A percentile compares a stretch with the other conserved stretches of the same genome.
phyloP scores from a whole-genome alignment of 495 filamentous ascomycete genomes.

The Annulohypoxylon moriforme region DNA sequence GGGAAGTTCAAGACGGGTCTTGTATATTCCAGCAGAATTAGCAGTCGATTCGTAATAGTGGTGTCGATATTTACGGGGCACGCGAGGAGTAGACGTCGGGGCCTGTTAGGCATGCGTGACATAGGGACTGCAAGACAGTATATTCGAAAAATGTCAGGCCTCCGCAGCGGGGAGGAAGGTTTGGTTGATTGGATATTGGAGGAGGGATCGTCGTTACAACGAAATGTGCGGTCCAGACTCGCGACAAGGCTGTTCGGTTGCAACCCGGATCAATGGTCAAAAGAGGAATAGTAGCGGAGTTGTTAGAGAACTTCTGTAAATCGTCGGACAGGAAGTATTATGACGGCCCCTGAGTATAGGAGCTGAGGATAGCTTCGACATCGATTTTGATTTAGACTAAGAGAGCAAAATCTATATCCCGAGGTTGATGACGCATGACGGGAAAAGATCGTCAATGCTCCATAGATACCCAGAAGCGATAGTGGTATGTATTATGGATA shows the following conservation, averaged over 20 bases:
- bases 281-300: slow-evolving; percentile 41
- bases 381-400: slow-evolving; percentile 30
- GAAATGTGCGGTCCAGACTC: slow-evolving; percentile 21
- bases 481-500: neutral
- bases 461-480: slow-evolving; percentile 16
- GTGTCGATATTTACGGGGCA: slow-evolving; percentile 21
- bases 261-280: slow-evolving; percentile 40
- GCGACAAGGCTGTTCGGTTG: slow-evolving; percentile 38
- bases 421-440: slow-evolving; percentile 18
- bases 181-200: slow-evolving; percentile 24
- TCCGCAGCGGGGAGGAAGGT: slow-evolving; percentile 34
- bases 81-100: slow-evolving; percentile 16
- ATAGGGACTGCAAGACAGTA: slow-evolving; percentile 16
- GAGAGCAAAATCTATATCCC: slow-evolving; percentile 10
- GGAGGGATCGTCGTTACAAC: slow-evolving; percentile 38
- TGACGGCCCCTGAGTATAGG: slow-evolving; percentile 23
- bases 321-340: slow-evolving; percentile 23
- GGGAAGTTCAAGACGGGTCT: slow-evolving; percentile 17
- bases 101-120: slow-evolving; percentile 25
- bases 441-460: slow-evolving; percentile 29
- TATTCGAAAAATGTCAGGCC: slow-evolving; percentile 24
- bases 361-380: slow-evolving; percentile 19
- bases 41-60: slow-evolving; percentile 17
- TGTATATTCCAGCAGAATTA: slow-evolving; percentile 22
- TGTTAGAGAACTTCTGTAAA: slow-evolving; percentile 26